Evolutionary conservation across 495 filamentous ascomycete species (phyloP), one percentile per base, ranked within the genome.

Genomic region (Xylaria sp.): DNA sequence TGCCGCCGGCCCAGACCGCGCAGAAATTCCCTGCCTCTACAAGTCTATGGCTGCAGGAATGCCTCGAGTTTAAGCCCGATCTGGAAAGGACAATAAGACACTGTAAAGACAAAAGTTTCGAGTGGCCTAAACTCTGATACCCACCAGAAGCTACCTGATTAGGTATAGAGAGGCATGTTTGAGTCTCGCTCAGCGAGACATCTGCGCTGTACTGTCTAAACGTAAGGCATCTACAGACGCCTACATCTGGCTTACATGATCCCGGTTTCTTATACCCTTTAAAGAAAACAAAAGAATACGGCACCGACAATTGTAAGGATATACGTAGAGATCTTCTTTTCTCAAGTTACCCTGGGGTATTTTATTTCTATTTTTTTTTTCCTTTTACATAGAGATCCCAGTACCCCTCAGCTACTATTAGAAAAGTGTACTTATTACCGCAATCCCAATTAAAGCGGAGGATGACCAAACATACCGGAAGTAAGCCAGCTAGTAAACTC

Each of bases 401-500:
- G 67, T 21, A 26, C 55, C 40, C n/a, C 33, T 61, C 67, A 69
- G 67, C 55, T 68, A 9, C 55, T n/a, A 35, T 59, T 41, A 61
- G 26, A 48, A 68, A 33, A 61, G 24, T 63, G 61, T 69, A 61
- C 62, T 70, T 63, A 48, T 63, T 70, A 55, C 68, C 58, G 44
- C 61, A 71, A 64, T 64, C 35, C 68, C 46, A 53, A 66, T 71
- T 59, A 57, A 66, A 55, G 68, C 61, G 68, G 61, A 71, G 61
- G 50, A 61, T 71, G 50, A 71, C 61, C 69, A 66, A 31, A 44
- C 46, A 33, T 61, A 37, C 41, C 69, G 69, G 61, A 35, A 71
- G 69, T 57, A 68, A 68, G 66, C 66, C 26, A 65, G 35, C 69
- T 71, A 71, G 69, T 62, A 24, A 71, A 35, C 41, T 71, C 69